Conservation (phyloP, 225 moss, liverwort and hornwort genomes). For the Ulota crispa region DNA sequence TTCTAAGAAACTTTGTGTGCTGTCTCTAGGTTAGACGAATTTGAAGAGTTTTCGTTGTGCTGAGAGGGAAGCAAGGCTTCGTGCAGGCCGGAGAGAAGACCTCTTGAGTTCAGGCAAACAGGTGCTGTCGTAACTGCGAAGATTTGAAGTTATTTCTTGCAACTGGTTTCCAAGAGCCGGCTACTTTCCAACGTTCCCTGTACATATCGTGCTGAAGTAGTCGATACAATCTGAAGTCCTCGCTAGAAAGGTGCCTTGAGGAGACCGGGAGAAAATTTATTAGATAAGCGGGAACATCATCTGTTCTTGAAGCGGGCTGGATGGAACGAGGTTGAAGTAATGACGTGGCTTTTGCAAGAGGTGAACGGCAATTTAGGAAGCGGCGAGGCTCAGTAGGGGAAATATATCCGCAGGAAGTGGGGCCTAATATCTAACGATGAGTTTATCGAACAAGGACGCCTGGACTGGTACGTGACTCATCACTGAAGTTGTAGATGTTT, state of each 20-base stretch:
- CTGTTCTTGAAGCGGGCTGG: neutral
- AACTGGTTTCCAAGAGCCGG: conserved; percentile 11
- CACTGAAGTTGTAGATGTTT: conserved; percentile 11
- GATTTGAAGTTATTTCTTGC: conserved; percentile 1
- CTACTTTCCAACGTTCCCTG: conserved; percentile 12
- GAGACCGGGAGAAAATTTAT: neutral
- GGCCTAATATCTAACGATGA: neutral
- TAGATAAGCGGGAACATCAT: conserved; percentile 9
- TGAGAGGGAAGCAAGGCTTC: conserved; percentile 10
- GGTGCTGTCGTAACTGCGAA: conserved; percentile 5
- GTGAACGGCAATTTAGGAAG: conserved; percentile 11
- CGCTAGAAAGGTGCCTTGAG: neutral
- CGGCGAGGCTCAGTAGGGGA: conserved; percentile 13
- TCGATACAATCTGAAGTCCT: conserved; percentile 12
- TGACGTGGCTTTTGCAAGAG: conserved; percentile 3
- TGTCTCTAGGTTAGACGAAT: conserved; percentile 38
- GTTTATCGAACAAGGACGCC: neutral
- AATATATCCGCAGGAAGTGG: neutral
- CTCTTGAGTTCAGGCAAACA: neutral
- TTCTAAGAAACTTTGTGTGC: conserved; percentile 37
- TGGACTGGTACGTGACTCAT: conserved; percentile 20
- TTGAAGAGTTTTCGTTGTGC: conserved; percentile 23
- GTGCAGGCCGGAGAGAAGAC: conserved; percentile 17
- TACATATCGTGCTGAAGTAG: conserved; percentile 2
- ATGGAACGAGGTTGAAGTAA: conserved; percentile 3